Base-by-base conservation (phyloP, 495 filamentous ascomycete species). In the Amniculicola lignicola region DNA sequence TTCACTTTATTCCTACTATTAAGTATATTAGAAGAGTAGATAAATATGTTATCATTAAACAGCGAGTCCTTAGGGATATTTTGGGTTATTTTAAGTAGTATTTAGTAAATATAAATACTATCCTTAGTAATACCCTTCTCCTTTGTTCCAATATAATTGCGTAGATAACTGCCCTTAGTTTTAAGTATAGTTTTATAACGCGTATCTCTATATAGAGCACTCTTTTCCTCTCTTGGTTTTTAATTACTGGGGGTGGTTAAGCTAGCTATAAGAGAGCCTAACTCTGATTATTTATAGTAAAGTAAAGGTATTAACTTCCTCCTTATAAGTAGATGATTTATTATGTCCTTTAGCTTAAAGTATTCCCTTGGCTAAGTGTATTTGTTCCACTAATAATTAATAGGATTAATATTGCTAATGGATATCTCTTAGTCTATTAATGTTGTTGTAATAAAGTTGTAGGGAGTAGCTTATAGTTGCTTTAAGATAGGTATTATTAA, bases 191-290 rank as follows among this genome's bases (percentile, higher is more conserved):
- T 33, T 43, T 42, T 22, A 41, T 58, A 58, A 23, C 54, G 47
- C 21, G 47, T 4, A 21, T 19, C 21, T 4, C 16, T 42, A 42
- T 42, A 42, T 11, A 14, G 2, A 42, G 3, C 24, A n/a, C n/a
- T 62, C 61, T 69, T 57, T 74, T 36, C 55, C 73, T n/a, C n/a
- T n/a, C n/a, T n/a, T n/a, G n/a, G n/a, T n/a, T n/a, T n/a, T n/a
- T n/a, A n/a, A n/a, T n/a, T 68, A 64, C 74, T 74, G 29, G 70
- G 63, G 27, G 66, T 73, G n/a, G n/a, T n/a, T n/a, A n/a, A n/a
- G n/a, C n/a, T n/a, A n/a, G n/a, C n/a, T n/a, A n/a, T n/a, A n/a
- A 22, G 50, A 57, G 53, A 64, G 68, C 23, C 61, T 22, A n/a
- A n/a, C n/a, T 9, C 39, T 22, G 39, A 74, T 67, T 51, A 54